A percentile compares a stretch with the other conserved stretches of the same genome.
Evolutionary conservation across 331 rosid species (phyloP).

Genomic region (Phaseolus coccineus): DNA sequence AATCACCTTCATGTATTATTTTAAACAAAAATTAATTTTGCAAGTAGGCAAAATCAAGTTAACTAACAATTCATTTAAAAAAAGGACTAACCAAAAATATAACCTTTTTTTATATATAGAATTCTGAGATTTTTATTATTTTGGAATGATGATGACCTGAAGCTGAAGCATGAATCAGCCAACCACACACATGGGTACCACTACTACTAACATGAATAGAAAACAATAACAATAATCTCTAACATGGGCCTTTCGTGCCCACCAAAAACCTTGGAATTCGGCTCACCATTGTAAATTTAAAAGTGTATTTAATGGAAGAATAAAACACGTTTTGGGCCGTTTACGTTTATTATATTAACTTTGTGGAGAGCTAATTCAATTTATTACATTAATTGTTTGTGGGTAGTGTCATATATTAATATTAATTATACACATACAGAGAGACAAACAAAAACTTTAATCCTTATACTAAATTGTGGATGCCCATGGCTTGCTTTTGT

Average conservation of each 20-base stretch:
- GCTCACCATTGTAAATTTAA: not conserved
- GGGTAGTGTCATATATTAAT: no score
- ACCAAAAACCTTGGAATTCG: conserved; percentile 5
- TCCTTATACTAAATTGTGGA: not conserved
- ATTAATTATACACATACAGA: not conserved
- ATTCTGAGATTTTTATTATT: no score
- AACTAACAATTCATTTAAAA: no score
- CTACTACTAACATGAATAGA: not conserved
- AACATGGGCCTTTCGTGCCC: not conserved
- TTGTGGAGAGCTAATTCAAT: conserved; percentile 19
- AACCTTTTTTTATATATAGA: no score
- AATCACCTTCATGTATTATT: no score
- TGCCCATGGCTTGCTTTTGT: conserved; percentile 24
- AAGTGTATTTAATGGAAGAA: not conserved
- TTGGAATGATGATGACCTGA: no score
- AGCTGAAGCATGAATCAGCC: no score
- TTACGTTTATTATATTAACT: not conserved
- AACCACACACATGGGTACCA: no score
- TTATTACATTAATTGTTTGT: no score
- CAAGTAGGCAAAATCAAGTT: no score
- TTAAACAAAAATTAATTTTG: no score
- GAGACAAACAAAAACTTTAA: not conserved
- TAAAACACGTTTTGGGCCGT: not conserved
- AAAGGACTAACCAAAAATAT: no score
- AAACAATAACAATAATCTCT: not conserved